Evolutionary conservation across 2,329 filamentous ascomycete genomes (phyloP).

Genomic region (Penicillium sclerotiorum): DNA sequence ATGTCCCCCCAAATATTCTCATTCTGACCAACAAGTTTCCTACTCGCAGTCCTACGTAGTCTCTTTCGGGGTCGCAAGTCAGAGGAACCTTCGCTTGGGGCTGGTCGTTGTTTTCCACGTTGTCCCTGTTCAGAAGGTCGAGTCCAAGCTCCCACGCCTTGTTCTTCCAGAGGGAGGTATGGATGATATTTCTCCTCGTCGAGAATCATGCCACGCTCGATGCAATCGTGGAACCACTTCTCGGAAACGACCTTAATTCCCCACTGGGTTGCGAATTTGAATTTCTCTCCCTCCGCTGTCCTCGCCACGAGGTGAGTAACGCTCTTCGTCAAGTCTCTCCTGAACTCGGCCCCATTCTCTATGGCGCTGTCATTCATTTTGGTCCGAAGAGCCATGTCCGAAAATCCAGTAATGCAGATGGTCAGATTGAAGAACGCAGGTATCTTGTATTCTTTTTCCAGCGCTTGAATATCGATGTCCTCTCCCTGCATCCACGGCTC

Average conservation of each 20-base stretch:
- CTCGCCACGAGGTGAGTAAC: constrained; percentile 87
- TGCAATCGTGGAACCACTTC: constrained; percentile 83
- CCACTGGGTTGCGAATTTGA: constrained; percentile 83
- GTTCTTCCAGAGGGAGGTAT: constrained; percentile 66
- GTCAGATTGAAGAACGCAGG: constrained; percentile 55
- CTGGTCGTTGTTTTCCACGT: constrained; percentile 31
- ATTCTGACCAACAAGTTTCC: constrained; percentile 76
- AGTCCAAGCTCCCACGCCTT: constrained; percentile 77
- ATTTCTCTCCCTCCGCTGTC: constrained; percentile 83
- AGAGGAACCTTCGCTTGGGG: constrained; percentile 47
- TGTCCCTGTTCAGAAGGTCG: constrained; percentile 42
- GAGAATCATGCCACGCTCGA: constrained; percentile 84
- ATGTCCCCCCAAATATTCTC: constrained; percentile 92
- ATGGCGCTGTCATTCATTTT: constrained; percentile 69
- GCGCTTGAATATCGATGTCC: constrained; percentile 68
- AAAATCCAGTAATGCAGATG: constrained; percentile 71
- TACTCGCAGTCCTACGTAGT: constrained; percentile 82
- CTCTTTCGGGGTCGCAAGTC: constrained; percentile 70
- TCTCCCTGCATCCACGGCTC: constrained; percentile 78
- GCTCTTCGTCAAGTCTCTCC: constrained; percentile 79
- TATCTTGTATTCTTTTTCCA: constrained; percentile 63
- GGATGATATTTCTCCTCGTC: constrained; percentile 87
- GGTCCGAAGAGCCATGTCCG: constrained; percentile 67
- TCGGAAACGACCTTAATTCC: constrained; percentile 74
- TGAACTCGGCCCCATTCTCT: constrained; percentile 77